Evolutionary conservation across 2,329 filamentous ascomycete genomes (phyloP).

Genomic region (Diplocarpon rosae): DNA sequence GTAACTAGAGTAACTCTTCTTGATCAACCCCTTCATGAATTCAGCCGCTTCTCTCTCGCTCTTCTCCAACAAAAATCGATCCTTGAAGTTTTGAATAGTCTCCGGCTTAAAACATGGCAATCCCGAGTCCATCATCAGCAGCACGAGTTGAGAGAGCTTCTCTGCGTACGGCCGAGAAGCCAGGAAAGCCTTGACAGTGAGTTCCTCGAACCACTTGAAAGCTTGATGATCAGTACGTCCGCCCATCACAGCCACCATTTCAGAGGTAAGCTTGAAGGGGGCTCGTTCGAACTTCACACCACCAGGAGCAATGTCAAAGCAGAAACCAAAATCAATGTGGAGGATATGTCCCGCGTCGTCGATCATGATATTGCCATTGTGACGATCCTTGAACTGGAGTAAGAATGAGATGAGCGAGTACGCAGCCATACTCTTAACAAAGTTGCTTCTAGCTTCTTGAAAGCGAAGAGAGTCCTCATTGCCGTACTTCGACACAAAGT

Average conservation of each 20-base stretch:
- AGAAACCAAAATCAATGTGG: slow-evolving; percentile 98
- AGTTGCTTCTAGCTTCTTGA: slow-evolving; percentile 91
- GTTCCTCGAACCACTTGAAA: slow-evolving; percentile 92
- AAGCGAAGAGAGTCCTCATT: slow-evolving; percentile 91
- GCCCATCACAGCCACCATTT: slow-evolving; percentile 99
- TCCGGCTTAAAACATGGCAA: slow-evolving; percentile 97
- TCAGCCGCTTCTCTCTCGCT: slow-evolving; percentile 88
- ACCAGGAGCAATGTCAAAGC: slow-evolving; percentile 95
- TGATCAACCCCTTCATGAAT: slow-evolving; percentile 81
- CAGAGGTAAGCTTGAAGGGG: slow-evolving; percentile 92
- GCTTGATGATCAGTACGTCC: slow-evolving; percentile 73
- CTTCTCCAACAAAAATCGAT: slow-evolving; percentile 87
- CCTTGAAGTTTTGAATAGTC: slow-evolving; percentile 82
- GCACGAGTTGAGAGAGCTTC: slow-evolving; percentile 80
- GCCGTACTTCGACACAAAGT: slow-evolving; percentile 95
- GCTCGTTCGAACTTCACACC: slow-evolving; percentile 96
- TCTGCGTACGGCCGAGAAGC: slow-evolving; percentile 77
- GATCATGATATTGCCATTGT: slow-evolving; percentile 99
- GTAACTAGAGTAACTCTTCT: slow-evolving; percentile 82
- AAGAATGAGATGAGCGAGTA: slow-evolving; percentile 96
- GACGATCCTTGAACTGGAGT: slow-evolving; percentile 96
- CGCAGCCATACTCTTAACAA: slow-evolving; percentile 98
- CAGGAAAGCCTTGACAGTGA: slow-evolving; percentile 91
- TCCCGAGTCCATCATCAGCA: slow-evolving; percentile 91
- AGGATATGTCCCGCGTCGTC: slow-evolving; percentile 95